Evolutionary conservation across 352 stramenopile species (phyloP), one percentile per base, ranked within the genome.

Genomic region (Pythium pyrilobum): DNA sequence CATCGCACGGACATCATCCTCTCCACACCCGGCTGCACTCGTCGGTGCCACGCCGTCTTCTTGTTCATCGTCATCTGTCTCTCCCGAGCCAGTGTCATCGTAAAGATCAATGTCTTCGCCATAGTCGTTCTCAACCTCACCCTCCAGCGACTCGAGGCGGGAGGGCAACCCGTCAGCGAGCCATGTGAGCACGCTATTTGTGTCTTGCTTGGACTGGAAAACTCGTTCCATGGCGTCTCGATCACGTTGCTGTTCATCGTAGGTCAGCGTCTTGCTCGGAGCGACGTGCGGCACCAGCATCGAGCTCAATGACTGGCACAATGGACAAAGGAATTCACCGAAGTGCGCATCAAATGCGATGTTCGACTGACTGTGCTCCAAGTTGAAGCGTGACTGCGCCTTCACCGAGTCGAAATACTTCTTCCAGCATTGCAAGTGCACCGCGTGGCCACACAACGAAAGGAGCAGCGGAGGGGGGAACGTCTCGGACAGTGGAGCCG

Each of bases 301-400:
- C n/a, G 92, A 97, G 57, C 85, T 95, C 15, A 97, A 71, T 13
- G 75, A 72, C 56, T 97, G 93, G 50, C 89, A 97, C 15, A 97
- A 61, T 5, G 89, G 89, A 40, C 89, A 97, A 13, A 97, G 66
- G 46, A 96, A 97, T 62, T 97, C 88, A 12, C 81, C 77, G 40
- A 82, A 81, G 34, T 88, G 59, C 1, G 91, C 77, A 46, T 97
- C 84, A 25, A 96, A 92, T 13, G 85, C 84, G 16, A 95, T 87
- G 39, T 87, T 89, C 18, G 76, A 81, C 58, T 88, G 77, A 23
- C 64, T 83, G 45, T 91, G 74, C 58, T 88, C 79, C 16, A 87
- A 44, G 31, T 87, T 85, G 51, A 77, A 82, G 12, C 64, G 69
- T 21, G 76, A 85, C 54, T 94, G 80, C 11, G 85, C 71, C 33